Percentiles rank a stretch among this genome's conserved stretches.
These are phyloP conservation scores for Carnegiea gigantea DNA, from an alignment of 179 eudicot species.

Conservation along the genomic window DNA sequence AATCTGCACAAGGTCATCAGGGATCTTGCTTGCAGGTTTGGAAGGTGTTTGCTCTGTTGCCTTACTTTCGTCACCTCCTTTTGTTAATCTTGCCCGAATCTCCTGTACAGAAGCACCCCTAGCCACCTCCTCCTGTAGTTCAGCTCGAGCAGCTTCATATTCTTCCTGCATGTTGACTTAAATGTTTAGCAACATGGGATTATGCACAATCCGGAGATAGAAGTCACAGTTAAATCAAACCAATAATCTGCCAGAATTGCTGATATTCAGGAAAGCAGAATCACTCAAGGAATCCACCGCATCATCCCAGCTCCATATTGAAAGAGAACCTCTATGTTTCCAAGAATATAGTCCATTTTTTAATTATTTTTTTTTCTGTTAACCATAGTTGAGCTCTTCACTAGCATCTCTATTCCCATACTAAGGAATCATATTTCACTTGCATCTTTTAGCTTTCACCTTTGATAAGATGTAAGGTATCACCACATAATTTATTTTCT, in stretches of 20 bases:
- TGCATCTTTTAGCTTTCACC: neutral
- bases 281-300: neutral
- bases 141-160: conserved; percentile 85
- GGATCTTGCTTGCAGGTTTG: conserved; percentile 44
- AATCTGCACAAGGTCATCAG: conserved; percentile 66
- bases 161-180: conserved; percentile 50
- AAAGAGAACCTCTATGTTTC: neutral
- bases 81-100: conserved; percentile 54
- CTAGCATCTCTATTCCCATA: neutral
- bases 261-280: neutral
- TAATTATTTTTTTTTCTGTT: neutral
- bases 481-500: neutral
- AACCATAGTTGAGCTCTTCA: neutral
- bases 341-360: neutral
- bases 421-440: neutral
- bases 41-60: conserved; percentile 33
- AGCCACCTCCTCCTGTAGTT: conserved; percentile 63
- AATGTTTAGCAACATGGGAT: neutral
- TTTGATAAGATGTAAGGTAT: neutral
- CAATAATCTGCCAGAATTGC: neutral
- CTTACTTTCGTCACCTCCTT: conserved; percentile 42
- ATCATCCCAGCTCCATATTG: neutral
- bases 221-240: neutral
- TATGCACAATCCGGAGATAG: neutral
- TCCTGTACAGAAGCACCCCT: conserved; percentile 72